Evolutionary conservation across 768 basidiomycete genomes (phyloP).

Genomic region (Boletus pseudopeckii): DNA sequence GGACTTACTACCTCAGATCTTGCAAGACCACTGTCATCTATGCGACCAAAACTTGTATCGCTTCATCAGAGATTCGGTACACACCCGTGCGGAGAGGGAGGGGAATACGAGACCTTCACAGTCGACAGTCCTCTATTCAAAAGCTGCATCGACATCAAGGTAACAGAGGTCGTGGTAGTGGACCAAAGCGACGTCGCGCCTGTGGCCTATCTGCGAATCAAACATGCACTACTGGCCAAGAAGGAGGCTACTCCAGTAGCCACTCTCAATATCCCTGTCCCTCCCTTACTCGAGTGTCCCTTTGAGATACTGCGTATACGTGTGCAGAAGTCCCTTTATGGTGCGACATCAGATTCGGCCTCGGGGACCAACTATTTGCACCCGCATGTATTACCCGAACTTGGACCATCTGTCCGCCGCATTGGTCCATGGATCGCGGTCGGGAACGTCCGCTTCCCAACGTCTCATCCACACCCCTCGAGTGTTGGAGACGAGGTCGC

Average conservation of each 20-base stretch:
- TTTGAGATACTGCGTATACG: slow-evolving; percentile 14
- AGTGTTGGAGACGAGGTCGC: slow-evolving; percentile 70
- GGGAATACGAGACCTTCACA: slow-evolving; percentile 95
- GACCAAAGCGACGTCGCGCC: slow-evolving; percentile 82
- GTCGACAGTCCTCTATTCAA: slow-evolving; percentile 89
- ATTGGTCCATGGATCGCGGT: slow-evolving; percentile 69
- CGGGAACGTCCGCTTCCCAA: slow-evolving; percentile 45
- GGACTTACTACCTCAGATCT: slow-evolving; percentile 78
- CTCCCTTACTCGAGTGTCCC: slow-evolving; percentile 45
- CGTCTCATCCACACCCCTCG: slow-evolving; percentile 41
- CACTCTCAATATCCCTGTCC: slow-evolving; percentile 34
- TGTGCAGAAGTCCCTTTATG: slow-evolving; percentile 12
- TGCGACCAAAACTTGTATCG: slow-evolving; percentile 67
- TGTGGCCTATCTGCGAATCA: slow-evolving; percentile 87
- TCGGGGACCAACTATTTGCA: background rate
- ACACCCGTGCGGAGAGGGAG: slow-evolving; percentile 96
- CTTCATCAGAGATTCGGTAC: slow-evolving; percentile 81
- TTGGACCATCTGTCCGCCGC: slow-evolving; percentile 21
- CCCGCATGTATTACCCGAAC: background rate
- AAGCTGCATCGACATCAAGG: slow-evolving; percentile 61
- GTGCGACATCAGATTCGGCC: background rate
- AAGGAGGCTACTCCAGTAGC: slow-evolving; percentile 39
- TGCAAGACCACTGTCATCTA: slow-evolving; percentile 67
- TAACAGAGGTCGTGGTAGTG: slow-evolving; percentile 70
- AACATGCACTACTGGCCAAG: slow-evolving; percentile 55